phyloP scores from a whole-genome alignment of 805 yeast species.

The Candida sonorensis region DNA sequence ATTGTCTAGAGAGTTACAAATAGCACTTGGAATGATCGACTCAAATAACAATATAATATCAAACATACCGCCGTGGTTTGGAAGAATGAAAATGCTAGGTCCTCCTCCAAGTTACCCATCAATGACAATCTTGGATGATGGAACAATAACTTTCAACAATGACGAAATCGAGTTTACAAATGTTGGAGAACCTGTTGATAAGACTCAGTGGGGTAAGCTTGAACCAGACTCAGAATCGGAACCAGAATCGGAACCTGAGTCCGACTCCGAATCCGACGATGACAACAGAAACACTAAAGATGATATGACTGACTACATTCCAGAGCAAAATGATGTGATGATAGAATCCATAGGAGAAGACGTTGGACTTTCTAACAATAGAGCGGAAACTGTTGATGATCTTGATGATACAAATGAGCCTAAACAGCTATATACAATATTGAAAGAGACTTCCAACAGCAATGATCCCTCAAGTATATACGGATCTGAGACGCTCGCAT shows the following conservation, averaged over 20 bases:
- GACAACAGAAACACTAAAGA: conserved; percentile 17
- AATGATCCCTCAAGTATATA: conserved; percentile 22
- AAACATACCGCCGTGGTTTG: conserved; percentile 74
- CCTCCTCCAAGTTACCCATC: conserved; percentile 79
- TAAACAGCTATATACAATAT: conserved; percentile 25
- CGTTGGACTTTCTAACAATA: no score
- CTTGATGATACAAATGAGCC: conserved; percentile 16
- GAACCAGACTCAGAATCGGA: conserved; percentile 29
- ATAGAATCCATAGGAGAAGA: conserved; percentile 23
- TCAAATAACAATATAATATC: no score
- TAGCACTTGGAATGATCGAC: conserved; percentile 61
- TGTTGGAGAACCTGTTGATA: conserved; percentile 20
- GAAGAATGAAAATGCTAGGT: conserved; percentile 61
- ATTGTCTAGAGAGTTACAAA: conserved; percentile 51
- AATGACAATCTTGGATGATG: conserved; percentile 38
- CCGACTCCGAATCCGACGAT: conserved; percentile 17
- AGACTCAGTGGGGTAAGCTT: conserved; percentile 26
- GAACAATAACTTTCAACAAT: conserved; percentile 27
- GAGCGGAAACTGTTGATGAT: no score
- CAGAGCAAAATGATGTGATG: conserved; percentile 19
- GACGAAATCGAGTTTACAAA: conserved; percentile 8
- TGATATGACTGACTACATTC: conserved; percentile 23
- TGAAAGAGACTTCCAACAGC: conserved; percentile 20
- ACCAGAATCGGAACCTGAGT: conserved; percentile 25
- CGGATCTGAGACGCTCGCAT: conserved; percentile 24